Conservation (phyloP, 768 basidiomycete genomes). For the Hypholoma sublateritium region DNA sequence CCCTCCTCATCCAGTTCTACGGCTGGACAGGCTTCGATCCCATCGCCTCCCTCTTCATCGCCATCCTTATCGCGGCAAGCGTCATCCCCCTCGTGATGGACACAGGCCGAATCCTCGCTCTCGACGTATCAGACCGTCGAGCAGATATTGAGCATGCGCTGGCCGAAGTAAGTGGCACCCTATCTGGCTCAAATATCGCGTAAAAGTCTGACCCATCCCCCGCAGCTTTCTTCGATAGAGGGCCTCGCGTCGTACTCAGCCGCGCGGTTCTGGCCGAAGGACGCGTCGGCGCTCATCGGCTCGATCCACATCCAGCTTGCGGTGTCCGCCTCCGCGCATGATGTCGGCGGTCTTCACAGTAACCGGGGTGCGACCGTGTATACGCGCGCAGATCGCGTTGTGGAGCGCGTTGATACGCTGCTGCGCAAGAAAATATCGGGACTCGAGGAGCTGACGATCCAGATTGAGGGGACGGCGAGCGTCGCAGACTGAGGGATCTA, state of each 20-base stretch:
- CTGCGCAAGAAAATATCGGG: constrained; percentile 75
- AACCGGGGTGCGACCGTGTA: constrained; percentile 44
- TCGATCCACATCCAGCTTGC: constrained; percentile 91
- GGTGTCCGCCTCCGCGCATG: constrained; percentile 53
- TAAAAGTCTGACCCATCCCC: constrained; percentile 15
- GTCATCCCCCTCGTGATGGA: constrained; percentile 95
- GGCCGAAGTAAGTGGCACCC: constrained; percentile 49
- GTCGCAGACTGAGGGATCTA: background rate
- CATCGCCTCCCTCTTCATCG: constrained; percentile 96
- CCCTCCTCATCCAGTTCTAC: constrained; percentile 90
- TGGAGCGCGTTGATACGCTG: constrained; percentile 72
- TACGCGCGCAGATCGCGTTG: constrained; percentile 67
- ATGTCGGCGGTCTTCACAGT: constrained; percentile 55
- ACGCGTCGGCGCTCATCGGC: constrained; percentile 80
- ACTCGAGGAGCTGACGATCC: constrained; percentile 87
- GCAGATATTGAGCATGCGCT: constrained; percentile 56
- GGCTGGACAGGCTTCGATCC: constrained; percentile 99
- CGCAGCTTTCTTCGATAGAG: constrained; percentile 69
- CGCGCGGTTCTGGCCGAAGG: constrained; percentile 96
- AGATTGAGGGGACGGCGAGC: constrained; percentile 55
- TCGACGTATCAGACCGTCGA: constrained; percentile 77
- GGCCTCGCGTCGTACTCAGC: constrained; percentile 80
- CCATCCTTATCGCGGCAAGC: constrained; percentile 90
- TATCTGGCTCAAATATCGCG: background rate
- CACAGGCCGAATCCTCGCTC: constrained; percentile 81